phyloP scores from a whole-genome alignment of 192 early-diverging fungal genomes.

The Powellomyces hirtus region DNA sequence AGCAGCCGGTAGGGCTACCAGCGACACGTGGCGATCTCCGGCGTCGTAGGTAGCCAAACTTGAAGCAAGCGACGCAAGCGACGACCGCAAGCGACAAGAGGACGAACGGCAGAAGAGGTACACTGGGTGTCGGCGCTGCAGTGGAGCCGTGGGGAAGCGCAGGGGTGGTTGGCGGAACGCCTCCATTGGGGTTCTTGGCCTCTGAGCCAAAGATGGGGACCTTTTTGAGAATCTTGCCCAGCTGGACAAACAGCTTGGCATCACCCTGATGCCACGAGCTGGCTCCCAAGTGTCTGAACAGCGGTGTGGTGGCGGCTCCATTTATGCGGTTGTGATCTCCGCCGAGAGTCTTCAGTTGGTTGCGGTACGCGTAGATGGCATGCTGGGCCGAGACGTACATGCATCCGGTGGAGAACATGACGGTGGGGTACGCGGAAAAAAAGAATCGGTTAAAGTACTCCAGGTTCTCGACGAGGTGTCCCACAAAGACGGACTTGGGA shows the following conservation, averaged over 20 bases:
- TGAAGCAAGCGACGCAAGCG: background rate
- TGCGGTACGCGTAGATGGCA: background rate
- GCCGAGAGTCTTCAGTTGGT: constrained; percentile 26
- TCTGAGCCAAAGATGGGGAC: constrained; percentile 15
- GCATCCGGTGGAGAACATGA: constrained; percentile 43
- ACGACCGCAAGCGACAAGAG: background rate
- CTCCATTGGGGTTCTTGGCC: background rate
- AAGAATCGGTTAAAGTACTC: constrained; percentile 23
- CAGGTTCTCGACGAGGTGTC: constrained; percentile 25
- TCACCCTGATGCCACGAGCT: constrained; percentile 31
- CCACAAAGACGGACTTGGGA: constrained; percentile 22
- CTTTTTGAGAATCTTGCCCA: constrained; percentile 14
- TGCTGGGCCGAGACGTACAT: constrained; percentile 33
- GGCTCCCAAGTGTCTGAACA: constrained; percentile 28
- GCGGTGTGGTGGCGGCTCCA: constrained; percentile 17
- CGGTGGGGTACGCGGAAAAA: constrained; percentile 33
- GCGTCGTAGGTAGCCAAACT: background rate
- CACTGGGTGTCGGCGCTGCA: background rate
- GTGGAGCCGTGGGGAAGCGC: background rate
- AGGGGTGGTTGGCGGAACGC: background rate
- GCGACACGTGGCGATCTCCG: background rate
- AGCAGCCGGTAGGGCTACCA: too few species aligned
- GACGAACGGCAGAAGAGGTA: background rate
- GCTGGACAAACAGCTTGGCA: constrained; percentile 17
- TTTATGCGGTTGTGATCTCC: constrained; percentile 18